A percentile compares a stretch with the other conserved stretches of the same genome.
Conservation (phyloP, 331 rosid species). For the Rhamnella rubrinervis region DNA sequence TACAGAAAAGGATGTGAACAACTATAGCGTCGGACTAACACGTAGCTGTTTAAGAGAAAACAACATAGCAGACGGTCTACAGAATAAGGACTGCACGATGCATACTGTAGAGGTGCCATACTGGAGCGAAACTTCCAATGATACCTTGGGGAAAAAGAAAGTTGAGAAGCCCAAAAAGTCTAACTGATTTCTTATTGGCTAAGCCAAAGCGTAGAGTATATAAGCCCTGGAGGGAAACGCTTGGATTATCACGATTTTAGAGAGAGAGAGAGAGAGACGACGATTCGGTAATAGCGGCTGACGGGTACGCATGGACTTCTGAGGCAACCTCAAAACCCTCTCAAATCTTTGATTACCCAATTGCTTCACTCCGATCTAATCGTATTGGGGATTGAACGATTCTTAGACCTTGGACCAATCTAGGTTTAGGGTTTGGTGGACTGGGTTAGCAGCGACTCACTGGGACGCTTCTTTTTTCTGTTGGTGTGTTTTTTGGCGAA, state of each 20-base stretch:
- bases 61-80: too few species aligned
- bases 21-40: too few species aligned
- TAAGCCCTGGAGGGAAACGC: neutral
- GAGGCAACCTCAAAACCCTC: too few species aligned
- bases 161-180: neutral
- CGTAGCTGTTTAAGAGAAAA: too few species aligned
- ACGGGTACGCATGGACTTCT: slow-evolving; percentile 19
- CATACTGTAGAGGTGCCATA: too few species aligned
- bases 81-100: too few species aligned
- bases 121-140: too few species aligned
- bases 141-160: neutral
- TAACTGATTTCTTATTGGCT: neutral
- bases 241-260: neutral
- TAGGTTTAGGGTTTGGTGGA: slow-evolving; percentile 37
- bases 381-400: neutral
- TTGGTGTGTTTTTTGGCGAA: neutral
- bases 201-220: neutral
- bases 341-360: too few species aligned
- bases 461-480: slow-evolving; percentile 4
- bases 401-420: neutral
- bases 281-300: slow-evolving; percentile 19
- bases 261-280: neutral
- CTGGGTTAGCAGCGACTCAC: neutral
- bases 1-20: too few species aligned
- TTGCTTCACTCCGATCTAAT: neutral